A percentile compares a stretch with the other conserved stretches of the same genome.
Evolutionary conservation across 305 asterid genomes (phyloP).

Genomic region (Lippia alba): DNA sequence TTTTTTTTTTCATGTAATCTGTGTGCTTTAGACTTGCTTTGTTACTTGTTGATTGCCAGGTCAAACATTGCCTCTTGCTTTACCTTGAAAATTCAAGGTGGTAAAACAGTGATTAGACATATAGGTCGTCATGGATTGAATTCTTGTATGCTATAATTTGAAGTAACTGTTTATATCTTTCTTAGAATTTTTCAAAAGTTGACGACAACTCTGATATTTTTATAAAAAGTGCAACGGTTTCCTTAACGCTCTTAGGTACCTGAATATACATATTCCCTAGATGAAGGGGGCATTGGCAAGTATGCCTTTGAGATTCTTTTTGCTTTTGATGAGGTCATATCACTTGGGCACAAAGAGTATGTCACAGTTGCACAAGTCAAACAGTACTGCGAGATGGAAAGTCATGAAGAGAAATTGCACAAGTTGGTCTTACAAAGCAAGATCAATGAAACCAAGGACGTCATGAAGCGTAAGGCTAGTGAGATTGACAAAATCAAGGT

Average conservation of each 20-base stretch:
- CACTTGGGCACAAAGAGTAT: conserved; percentile 89
- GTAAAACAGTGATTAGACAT: conserved; percentile 6
- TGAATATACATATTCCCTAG: conserved; percentile 79
- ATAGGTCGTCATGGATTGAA: conserved; percentile 3
- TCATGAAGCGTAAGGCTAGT: conserved; percentile 85
- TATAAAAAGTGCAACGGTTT: conserved; percentile 26
- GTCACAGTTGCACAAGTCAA: conserved; percentile 87
- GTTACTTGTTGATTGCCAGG: conserved; percentile 13
- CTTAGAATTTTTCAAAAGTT: conserved; percentile 12
- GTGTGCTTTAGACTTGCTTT: conserved; percentile 14
- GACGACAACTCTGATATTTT: conserved; percentile 17
- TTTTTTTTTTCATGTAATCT: not conserved
- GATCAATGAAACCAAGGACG: conserved; percentile 84
- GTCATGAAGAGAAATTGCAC: conserved; percentile 88
- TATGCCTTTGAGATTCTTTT: conserved; percentile 79
- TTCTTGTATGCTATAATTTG: not conserved
- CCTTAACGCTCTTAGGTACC: conserved; percentile 75
- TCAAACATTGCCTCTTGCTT: conserved; percentile 26
- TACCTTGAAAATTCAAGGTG: conserved; percentile 10
- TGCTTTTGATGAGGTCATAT: conserved; percentile 89
- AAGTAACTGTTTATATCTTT: not conserved
- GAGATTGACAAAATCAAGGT: conserved; percentile 95
- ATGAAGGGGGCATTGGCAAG: conserved; percentile 84
- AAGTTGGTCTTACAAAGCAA: conserved; percentile 79
- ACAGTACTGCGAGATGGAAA: conserved; percentile 95